These are phyloP conservation scores for Blepharisma japonicum DNA, from an alignment of 73 alveolate genomes.

Conservation along the genomic window DNA sequence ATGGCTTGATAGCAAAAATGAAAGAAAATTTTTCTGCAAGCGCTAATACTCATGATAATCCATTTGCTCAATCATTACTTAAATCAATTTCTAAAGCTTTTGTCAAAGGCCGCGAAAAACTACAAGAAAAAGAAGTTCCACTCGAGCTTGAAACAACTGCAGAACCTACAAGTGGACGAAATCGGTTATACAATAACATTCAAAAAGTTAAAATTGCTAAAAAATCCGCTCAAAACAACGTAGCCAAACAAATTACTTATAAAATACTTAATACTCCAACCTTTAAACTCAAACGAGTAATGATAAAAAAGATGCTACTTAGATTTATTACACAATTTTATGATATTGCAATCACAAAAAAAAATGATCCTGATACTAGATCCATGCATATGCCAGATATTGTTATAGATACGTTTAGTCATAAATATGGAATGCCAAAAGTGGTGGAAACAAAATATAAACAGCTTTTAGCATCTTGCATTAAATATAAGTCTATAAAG, in stretches of 20 bases:
- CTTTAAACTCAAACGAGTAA: neutral
- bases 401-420: neutral
- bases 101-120: neutral
- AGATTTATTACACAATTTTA: neutral
- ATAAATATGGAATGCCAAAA: slow-evolving; percentile 27
- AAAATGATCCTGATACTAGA: neutral
- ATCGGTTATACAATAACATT: neutral
- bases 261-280: slow-evolving; percentile 4
- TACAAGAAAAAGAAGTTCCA: neutral
- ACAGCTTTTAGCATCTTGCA: slow-evolving; percentile 1
- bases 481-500: slow-evolving; percentile 3
- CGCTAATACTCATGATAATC: neutral
- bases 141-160: too few species aligned
- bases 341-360: neutral
- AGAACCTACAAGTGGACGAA: neutral
- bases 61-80: neutral
- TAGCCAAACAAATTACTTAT: neutral
- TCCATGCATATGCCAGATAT: neutral
- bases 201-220: slow-evolving; percentile 6
- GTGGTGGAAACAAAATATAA: slow-evolving; percentile 4
- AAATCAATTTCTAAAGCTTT: neutral
- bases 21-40: neutral
- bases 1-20: neutral
- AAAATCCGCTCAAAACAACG: neutral
- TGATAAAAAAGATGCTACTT: neutral